Base-by-base conservation (phyloP, 495 filamentous ascomycete species). In the Aspergillus sparsus region DNA sequence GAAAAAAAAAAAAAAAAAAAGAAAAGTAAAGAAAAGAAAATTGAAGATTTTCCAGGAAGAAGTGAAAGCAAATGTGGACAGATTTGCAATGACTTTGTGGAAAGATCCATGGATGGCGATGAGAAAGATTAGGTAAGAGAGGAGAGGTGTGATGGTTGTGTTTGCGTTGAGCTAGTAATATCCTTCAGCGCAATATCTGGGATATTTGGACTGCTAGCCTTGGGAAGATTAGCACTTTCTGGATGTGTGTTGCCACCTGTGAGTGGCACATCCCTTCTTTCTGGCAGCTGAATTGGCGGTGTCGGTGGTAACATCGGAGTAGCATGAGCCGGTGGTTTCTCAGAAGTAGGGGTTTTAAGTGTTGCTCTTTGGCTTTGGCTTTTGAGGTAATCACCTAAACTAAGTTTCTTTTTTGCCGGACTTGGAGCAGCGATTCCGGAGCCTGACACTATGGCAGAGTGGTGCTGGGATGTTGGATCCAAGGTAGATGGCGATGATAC, bases 311-410 rank as follows among this genome's bases (percentile, higher is more conserved):
- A 62, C 42, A 64, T 64, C 31, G 65, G 56, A 3, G 56, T 69
- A 32, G 68, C 61, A 53, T 71, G 72, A 7, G 60, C 59, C 35
- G 69, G 77, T 13, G 70, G 53, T 55, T 77, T 80, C 36, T 80
- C 77, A 5, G 72, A 67, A 1, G 71, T 75, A 10, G 77, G 76
- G 7, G 74, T 76, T n/a, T 71, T 52, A 61, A 77, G 61, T 6
- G 76, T 77, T 7, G 74, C 81, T 53, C 72, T 72, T 58, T 80
- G 74, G 53, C 74, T 47, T 47, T 47, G 44, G 9, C 44, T 47
- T 47, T 47, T 85, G 21, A 84, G 75, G 64, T 88, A 89, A 62
- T 88, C 86, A 56, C 85, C 85, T n/a, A 89, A 69, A 65, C 85
- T 88, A 58, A 88, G 72, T 62, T 85, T 84, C 68, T 88, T 89